Evolutionary conservation across 2,329 filamentous ascomycete genomes (phyloP), one percentile per base, ranked within the genome.

Genomic region (Neobulgaria alba): DNA sequence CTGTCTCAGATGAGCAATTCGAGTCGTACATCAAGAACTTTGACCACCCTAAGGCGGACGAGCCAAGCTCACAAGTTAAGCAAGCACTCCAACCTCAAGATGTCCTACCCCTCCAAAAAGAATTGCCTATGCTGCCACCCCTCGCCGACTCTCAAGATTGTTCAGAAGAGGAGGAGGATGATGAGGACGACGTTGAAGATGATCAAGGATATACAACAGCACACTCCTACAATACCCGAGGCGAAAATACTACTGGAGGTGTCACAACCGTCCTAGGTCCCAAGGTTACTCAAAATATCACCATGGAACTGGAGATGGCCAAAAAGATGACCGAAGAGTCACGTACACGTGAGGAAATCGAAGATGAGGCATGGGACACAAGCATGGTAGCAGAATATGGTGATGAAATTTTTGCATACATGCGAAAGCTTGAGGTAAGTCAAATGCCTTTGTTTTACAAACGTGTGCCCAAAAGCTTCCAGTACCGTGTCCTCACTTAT

Each of bases 321-420:
- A 54, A 53, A 33, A 44, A 51, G 16, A 33, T 55, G 19, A 54
- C 59, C 16, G 57, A 60, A 40, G 47, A 45, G 17, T 34, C 50
- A 14, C 47, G 57, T 20, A 79, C 77, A 1, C 61, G 67, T 3
- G 85, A 92, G 43, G 88, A 95, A 43, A 69, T 88, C 33, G 85
- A 94, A 47, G 90, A 95, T 50, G 90, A 96, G 59, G 70, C 75
- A 38, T 94, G 84, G 79, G 92, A 96, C 59, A 87, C 90, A 23
- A 95, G 85, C 60, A 96, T 98, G 92, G 92, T 96, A 37, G 85
- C 89, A 9, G 90, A 96, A 60, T 98, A 98, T 57, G 83, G 84
- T 35, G 87, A 95, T 12, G 92, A 98, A 56, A 96, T 98, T 53
- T 95, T 96, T 56, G 72, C 77, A 18, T 95, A 96, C 66, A 87